A percentile compares a stretch with the other conserved stretches of the same genome.
Evolutionary conservation across 139 green algal species (phyloP).

Genomic region (Coccomyxa sp.): DNA sequence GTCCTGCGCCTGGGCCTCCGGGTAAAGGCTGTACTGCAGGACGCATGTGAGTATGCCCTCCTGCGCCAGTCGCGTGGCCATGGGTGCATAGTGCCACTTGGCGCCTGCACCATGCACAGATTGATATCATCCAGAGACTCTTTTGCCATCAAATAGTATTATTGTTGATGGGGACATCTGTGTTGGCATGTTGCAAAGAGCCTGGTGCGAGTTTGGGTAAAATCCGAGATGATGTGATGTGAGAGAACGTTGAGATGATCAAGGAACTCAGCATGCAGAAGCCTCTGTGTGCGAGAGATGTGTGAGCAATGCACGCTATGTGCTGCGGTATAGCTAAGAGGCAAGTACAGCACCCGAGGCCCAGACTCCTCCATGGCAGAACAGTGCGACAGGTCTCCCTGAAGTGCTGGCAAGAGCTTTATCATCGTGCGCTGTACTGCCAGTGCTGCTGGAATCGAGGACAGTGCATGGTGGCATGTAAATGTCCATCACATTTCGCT

Average conservation of each 20-base stretch:
- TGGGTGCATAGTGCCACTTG: conserved; percentile 62
- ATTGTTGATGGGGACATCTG: no score
- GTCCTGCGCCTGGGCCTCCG: conserved; percentile 38
- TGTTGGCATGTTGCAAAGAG: not conserved
- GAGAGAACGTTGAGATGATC: no score
- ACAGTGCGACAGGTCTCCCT: conserved; percentile 62
- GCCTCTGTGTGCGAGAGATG: no score
- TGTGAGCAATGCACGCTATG: not conserved
- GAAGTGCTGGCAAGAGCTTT: not conserved
- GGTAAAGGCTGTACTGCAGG: conserved; percentile 61
- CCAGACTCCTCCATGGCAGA: conserved; percentile 80
- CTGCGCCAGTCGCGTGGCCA: conserved; percentile 58
- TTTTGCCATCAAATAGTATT: not conserved
- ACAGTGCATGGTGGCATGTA: conserved; percentile 43
- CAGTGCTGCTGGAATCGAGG: not conserved
- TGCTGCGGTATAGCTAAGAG: not conserved
- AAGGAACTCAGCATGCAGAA: no score
- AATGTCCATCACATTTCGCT: conserved; percentile 58
- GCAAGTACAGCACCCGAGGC: conserved; percentile 31
- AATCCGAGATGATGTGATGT: no score
- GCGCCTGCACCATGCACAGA: conserved; percentile 20
- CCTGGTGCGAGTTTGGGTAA: no score
- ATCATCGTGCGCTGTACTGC: not conserved
- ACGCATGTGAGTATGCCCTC: conserved; percentile 51
- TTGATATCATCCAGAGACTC: not conserved